Evolutionary conservation across 768 basidiomycete species (phyloP), one percentile per base, ranked within the genome.

Genomic region (Termitomyces sp.): DNA sequence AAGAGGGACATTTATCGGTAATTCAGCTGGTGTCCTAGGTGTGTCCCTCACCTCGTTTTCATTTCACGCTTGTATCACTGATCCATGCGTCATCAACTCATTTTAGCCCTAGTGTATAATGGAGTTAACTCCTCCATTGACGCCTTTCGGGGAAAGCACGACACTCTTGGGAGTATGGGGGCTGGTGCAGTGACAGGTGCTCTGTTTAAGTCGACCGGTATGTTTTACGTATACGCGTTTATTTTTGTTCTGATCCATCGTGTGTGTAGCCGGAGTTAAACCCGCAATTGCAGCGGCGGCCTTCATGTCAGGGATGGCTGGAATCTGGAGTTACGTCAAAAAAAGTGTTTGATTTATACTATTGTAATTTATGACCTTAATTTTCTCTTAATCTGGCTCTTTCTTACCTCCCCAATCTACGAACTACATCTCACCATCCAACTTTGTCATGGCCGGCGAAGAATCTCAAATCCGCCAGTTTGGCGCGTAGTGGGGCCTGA

Each of bases 11-110:
- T 97, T 96, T 78, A 89, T 97, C 76, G 97, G 95, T 70, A 99
- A 98, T 81, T 97, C 94, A 71, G 92, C 96, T 73, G 97, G 97
- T 73, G 92, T 98, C 64, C 81, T 98, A 65, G 97, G 97, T 98
- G 70, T 75, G 92, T 84, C n/a, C 72, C 63, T 65, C 70, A 65
- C 73, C 66, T 69, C 72, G 69, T 66, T 66, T 66, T 63, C 65
- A 61, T 65, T 68, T 63, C 74, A 62, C 66, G 53, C 63, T 64
- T 37, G 57, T 57, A 20, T 61, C 40, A 57, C 69, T 71, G 64
- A 71, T 71, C 70, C 74, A 5, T 29, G 42, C 67, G 79, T 75
- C 71, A 69, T 50, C 4, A 69, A 63, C 75, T 71, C 70, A 66
- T 73, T 73, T 72, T 73, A 99, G 96, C 96, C 59, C 86, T 99